These are phyloP conservation scores for Solanum raphanifolium DNA, from an alignment of 257 asterid genomes.

Conservation along the genomic window DNA sequence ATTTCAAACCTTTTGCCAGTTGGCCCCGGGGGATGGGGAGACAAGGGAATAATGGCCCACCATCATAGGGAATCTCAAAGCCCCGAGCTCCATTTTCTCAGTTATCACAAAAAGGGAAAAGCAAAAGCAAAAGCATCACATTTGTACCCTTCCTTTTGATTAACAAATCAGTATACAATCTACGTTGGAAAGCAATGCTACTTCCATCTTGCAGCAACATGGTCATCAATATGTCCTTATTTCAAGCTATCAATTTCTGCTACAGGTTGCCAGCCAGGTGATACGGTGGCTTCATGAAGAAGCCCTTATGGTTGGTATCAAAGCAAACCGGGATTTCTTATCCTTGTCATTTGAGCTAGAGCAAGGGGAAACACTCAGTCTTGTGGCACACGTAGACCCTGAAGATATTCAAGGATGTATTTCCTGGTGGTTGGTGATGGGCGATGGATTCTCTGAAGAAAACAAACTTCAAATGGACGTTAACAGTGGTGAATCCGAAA, in stretches of 20 bases:
- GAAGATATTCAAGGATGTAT: constrained; percentile 78
- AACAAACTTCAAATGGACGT: constrained; percentile 37
- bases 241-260: background rate
- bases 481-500: constrained; percentile 38
- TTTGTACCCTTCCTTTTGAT: background rate
- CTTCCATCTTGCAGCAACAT: background rate
- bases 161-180: background rate
- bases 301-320: constrained; percentile 67
- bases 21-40: background rate
- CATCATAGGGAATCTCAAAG: background rate
- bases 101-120: background rate
- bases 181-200: background rate
- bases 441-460: constrained; percentile 48
- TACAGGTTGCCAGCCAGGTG: constrained; percentile 79
- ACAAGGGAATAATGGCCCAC: background rate
- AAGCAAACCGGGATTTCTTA: constrained; percentile 65
- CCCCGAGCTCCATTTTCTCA: background rate
- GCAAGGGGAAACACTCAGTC: constrained; percentile 58
- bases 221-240: background rate
- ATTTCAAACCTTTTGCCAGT: background rate
- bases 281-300: constrained; percentile 90
- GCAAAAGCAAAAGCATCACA: background rate
- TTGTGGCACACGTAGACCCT: constrained; percentile 83
- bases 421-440: constrained; percentile 85
- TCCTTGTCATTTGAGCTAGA: constrained; percentile 82